phyloP scores from a whole-genome alignment of 192 early-diverging fungal genomes.

The Gaertneriomyces sp. region DNA sequence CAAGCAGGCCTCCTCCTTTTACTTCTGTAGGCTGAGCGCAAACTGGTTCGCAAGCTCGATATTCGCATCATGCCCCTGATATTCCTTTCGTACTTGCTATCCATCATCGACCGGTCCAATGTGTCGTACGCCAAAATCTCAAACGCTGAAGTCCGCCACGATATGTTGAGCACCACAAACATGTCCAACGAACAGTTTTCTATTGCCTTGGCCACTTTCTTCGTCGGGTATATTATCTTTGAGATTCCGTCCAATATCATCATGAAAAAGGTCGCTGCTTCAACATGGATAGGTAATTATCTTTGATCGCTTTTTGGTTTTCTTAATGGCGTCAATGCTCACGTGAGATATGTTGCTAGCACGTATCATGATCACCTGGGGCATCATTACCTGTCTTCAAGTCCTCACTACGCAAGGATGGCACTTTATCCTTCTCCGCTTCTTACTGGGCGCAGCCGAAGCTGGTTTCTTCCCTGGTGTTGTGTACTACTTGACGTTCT shows the following conservation, averaged over 20 bases:
- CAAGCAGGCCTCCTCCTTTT: not conserved
- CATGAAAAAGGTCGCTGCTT: conserved; percentile 59
- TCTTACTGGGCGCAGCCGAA: conserved; percentile 56
- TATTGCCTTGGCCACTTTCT: conserved; percentile 64
- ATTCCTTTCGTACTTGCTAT: conserved; percentile 21
- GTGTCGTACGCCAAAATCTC: conserved; percentile 22
- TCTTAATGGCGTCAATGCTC: too few relatives aligned
- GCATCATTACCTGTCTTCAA: conserved; percentile 43
- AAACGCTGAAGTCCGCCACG: conserved; percentile 11
- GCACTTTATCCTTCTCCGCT: conserved; percentile 36
- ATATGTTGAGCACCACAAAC: conserved; percentile 11
- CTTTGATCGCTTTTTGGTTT: too few relatives aligned
- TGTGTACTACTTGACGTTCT: conserved; percentile 66
- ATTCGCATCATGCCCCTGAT: conserved; percentile 26
- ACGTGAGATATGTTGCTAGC: not conserved
- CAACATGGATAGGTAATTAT: conserved; percentile 40
- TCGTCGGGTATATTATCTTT: conserved; percentile 68
- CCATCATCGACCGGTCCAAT: conserved; percentile 31
- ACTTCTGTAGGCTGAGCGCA: not conserved
- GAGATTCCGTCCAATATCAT: conserved; percentile 78
- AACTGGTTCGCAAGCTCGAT: conserved; percentile 31
- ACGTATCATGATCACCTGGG: conserved; percentile 52
- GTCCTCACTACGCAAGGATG: conserved; percentile 25
- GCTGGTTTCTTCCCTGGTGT: conserved; percentile 73
- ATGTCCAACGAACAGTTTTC: conserved; percentile 50